These are phyloP conservation scores for Mortierella sp. DNA, from an alignment of 371 early-diverging fungal genomes.

Conservation along the genomic window DNA sequence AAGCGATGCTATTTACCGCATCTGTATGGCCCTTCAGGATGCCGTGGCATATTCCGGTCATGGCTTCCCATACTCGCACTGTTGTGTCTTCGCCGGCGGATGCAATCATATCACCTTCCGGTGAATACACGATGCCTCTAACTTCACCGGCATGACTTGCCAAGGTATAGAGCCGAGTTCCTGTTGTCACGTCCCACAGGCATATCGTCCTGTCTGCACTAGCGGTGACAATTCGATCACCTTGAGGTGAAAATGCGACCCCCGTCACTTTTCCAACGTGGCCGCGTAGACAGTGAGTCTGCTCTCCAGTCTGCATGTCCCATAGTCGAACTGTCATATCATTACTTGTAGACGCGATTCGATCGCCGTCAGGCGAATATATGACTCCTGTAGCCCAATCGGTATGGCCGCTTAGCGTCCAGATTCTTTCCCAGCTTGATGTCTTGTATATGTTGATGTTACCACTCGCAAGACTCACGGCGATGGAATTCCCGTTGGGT, in stretches of 20 bases:
- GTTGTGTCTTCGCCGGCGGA: conserved; percentile 6
- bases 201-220: conserved; percentile 11
- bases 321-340: conserved; percentile 9
- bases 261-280: neutral
- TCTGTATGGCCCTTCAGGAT: neutral
- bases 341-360: conserved; percentile 3
- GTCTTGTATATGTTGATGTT: conserved; percentile 5
- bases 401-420: conserved; percentile 2
- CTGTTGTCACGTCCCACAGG: conserved; percentile 10
- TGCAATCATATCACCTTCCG: conserved; percentile 4
- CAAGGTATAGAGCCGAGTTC: neutral
- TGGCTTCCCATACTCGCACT: conserved; percentile 17
- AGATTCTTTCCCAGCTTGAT: neutral
- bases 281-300: neutral
- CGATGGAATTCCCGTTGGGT: conserved; percentile 1
- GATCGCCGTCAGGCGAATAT: conserved; percentile 5
- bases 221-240: conserved; percentile 5
- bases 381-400: neutral
- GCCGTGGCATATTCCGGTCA: neutral
- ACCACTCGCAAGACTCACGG: neutral
- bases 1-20: neutral
- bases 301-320: neutral
- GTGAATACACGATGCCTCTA: conserved; percentile 3
- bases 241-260: conserved; percentile 9
- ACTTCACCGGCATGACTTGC: neutral